Conservation (phyloP, 768 basidiomycete genomes). For the Amanita inopinata region DNA sequence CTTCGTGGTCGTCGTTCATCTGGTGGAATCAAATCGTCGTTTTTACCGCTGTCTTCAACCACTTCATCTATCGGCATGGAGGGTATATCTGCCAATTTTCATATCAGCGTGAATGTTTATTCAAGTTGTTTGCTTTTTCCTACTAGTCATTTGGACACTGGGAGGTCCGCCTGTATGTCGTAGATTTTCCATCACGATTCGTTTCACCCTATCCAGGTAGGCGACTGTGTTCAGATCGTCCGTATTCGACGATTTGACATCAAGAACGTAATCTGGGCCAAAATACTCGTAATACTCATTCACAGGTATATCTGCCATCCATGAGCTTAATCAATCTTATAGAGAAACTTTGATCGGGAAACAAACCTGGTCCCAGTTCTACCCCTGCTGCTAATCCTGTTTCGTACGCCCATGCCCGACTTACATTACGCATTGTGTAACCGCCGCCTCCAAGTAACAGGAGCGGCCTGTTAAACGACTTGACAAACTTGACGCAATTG, state of each 20-base stretch:
- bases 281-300: slow-evolving; percentile 99
- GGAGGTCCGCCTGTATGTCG: slow-evolving; percentile 82
- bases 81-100: slow-evolving; percentile 58
- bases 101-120: background rate
- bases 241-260: slow-evolving; percentile 90
- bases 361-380: slow-evolving; percentile 73
- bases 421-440: slow-evolving; percentile 97
- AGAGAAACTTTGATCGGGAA: background rate
- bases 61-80: slow-evolving; percentile 73
- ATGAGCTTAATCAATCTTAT: background rate
- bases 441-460: slow-evolving; percentile 94
- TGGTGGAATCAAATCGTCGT: slow-evolving; percentile 74
- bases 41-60: slow-evolving; percentile 72
- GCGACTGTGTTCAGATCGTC: slow-evolving; percentile 91
- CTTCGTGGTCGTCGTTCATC: slow-evolving; percentile 70
- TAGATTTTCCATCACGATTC: slow-evolving; percentile 86
- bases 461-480: slow-evolving; percentile 92
- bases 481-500: slow-evolving; percentile 94
- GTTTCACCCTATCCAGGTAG: slow-evolving; percentile 89
- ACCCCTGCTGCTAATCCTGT: slow-evolving; percentile 97
- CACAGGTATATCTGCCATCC: slow-evolving; percentile 74
- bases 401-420: slow-evolving; percentile 95
- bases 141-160: slow-evolving; percentile 86
- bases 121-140: slow-evolving; percentile 11
- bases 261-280: slow-evolving; percentile 92